Conservation (phyloP, 73 alveolate species). For the Paramecium pentaurelia region DNA sequence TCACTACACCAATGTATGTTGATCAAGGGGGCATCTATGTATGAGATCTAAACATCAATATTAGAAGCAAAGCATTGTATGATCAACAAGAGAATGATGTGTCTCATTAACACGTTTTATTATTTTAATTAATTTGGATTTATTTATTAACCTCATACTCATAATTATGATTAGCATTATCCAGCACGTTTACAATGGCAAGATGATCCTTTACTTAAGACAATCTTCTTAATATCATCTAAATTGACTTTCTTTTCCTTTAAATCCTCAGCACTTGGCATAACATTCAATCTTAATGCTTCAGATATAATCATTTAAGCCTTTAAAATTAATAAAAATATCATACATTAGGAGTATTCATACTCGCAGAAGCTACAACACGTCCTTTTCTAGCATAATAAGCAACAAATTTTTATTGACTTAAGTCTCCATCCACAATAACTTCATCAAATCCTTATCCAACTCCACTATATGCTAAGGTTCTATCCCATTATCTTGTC, state of each 20-base stretch:
- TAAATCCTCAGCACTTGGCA: slow-evolving; percentile 5
- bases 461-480: slow-evolving; percentile 51
- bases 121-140: background rate
- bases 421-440: slow-evolving; percentile 47
- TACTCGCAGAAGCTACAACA: slow-evolving; percentile 54
- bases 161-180: background rate
- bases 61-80: background rate
- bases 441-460: slow-evolving; percentile 58
- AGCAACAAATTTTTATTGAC: slow-evolving; percentile 52
- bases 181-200: slow-evolving; percentile 29
- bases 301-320: slow-evolving; percentile 38
- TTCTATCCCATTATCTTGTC: slow-evolving; percentile 71
- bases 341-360: slow-evolving; percentile 51
- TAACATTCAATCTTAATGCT: background rate
- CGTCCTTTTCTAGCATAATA: slow-evolving; percentile 50
- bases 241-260: background rate
- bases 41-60: slow-evolving; percentile 40
- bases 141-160: background rate
- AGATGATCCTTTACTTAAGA: background rate
- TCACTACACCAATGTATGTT: slow-evolving; percentile 84
- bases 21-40: slow-evolving; percentile 59
- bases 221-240: background rate
- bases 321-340: background rate
- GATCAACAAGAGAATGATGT: background rate
- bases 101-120: slow-evolving; percentile 44